Percentiles rank a stretch among this genome's conserved stretches.
Evolutionary conservation across 2,329 filamentous ascomycete genomes (phyloP).

Genomic region (Stemphylium beticola): DNA sequence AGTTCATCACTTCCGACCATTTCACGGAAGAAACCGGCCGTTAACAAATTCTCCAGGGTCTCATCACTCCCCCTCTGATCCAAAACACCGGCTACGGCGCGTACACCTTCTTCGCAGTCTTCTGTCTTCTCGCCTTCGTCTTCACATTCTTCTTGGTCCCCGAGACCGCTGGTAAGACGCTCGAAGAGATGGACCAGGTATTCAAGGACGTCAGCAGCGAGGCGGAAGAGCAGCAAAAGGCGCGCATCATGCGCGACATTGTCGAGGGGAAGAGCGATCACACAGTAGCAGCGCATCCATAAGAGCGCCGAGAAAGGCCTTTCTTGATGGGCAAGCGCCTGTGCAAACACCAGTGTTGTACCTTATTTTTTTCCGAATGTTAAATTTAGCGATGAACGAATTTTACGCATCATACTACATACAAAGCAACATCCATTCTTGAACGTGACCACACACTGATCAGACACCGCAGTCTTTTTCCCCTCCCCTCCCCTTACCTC

Average conservation of each 20-base stretch:
- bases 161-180: constrained; percentile 43
- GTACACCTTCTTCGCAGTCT: constrained; percentile 49
- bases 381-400: too few relatives aligned
- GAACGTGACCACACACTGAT: too few relatives aligned
- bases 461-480: too few relatives aligned
- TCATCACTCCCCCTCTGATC: constrained; percentile 70
- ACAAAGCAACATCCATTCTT: not conserved
- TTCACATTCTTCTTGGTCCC: constrained; percentile 46
- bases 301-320: not conserved
- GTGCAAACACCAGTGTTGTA: not conserved
- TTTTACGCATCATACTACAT: too few relatives aligned
- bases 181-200: constrained; percentile 49
- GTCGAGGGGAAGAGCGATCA: constrained; percentile 22
- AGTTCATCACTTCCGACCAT: constrained; percentile 9
- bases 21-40: constrained; percentile 23
- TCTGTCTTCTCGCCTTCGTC: constrained; percentile 41
- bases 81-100: constrained; percentile 59
- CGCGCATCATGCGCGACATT: constrained; percentile 41
- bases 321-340: not conserved
- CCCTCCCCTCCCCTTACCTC: too few relatives aligned
- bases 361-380: not conserved
- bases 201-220: constrained; percentile 46
- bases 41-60: constrained; percentile 57
- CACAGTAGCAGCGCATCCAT: not conserved
- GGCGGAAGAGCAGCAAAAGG: constrained; percentile 43